Base-by-base conservation (phyloP, 148 eudicot genomes). In the Rhododendron ferrugineum region DNA sequence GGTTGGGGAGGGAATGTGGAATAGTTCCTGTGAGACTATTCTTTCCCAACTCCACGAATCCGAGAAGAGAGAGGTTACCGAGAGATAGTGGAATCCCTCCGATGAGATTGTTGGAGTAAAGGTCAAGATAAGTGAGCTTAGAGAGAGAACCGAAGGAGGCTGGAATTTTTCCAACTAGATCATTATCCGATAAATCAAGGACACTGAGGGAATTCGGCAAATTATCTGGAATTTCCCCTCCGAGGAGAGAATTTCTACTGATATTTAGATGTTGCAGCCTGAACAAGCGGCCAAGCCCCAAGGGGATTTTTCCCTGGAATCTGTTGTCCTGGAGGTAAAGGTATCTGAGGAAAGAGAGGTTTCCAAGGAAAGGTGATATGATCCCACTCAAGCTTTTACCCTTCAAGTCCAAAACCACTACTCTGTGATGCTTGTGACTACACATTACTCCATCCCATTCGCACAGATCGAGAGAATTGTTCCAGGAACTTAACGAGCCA, bases 11-110 rank as follows among this genome's bases (percentile, higher is more conserved):
- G 49, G n/a, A 52, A 20, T 11, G 0, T 44, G 81, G 74, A 28
- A 68, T 68, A 28, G 74, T 68, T 68, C 74, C 74, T 10, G 18
- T 37, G 13, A 74, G 1, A 6, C 11, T 18, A 74, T 74, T 74
- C 0, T 0, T 0, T 74, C 10, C 40, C 20, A 74, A 32, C 1
- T 36, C 0, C 6, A 36, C 0, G 2, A 0, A 0, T 74, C 1
- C 28, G 11, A 76, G 79, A 10, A 40, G 23, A 20, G 79, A 32
- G 1, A 36, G 9, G 79, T 76, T 76, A 16, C 79, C 79, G 0
- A 76, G 23, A 76, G 28, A 76, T 37, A 50, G 49, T 76, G 79
- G 79, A 34, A 76, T 76, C 23, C 28, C 79, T 37, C 79, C 44
- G 2, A 36, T 22, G 42, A 76, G 49, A 0, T 76, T 32, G 47